phyloP scores from a whole-genome alignment of 2,329 filamentous ascomycete species.

The Mollisia scopiformis region DNA sequence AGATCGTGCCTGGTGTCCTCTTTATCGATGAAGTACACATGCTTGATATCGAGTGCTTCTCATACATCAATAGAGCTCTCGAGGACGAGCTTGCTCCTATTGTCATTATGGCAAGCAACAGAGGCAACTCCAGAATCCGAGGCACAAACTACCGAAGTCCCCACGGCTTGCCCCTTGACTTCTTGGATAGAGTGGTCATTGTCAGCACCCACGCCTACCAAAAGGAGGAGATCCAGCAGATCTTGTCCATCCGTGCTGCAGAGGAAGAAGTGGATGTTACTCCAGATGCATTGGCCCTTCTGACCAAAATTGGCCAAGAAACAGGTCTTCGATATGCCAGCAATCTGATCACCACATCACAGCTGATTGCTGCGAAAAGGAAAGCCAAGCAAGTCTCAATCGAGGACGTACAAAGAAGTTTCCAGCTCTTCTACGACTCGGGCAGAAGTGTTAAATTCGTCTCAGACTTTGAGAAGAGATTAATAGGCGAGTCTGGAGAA shows the following conservation, averaged over 20 bases:
- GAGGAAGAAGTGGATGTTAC: slow-evolving; percentile 96
- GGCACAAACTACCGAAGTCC: slow-evolving; percentile 93
- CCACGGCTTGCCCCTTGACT: slow-evolving; percentile 92
- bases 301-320: slow-evolving; percentile 95
- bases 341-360: slow-evolving; percentile 94
- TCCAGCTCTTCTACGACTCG: slow-evolving; percentile 91
- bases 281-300: slow-evolving; percentile 84
- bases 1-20: slow-evolving; percentile 94
- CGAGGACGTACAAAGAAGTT: slow-evolving; percentile 91
- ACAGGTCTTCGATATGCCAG: slow-evolving; percentile 93
- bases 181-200: slow-evolving; percentile 94
- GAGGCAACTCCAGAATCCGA: slow-evolving; percentile 87
- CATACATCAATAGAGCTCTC: slow-evolving; percentile 94
- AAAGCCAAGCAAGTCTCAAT: slow-evolving; percentile 82
- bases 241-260: slow-evolving; percentile 87
- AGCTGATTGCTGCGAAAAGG: slow-evolving; percentile 84
- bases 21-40: slow-evolving; percentile 99
- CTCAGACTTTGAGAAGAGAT: slow-evolving; percentile 83
- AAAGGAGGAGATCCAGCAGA: slow-evolving; percentile 86
- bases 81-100: slow-evolving; percentile 95
- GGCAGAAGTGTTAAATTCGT: slow-evolving; percentile 89
- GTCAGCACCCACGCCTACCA: slow-evolving; percentile 89
- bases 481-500: slow-evolving; percentile 84
- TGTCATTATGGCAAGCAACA: slow-evolving; percentile 99
- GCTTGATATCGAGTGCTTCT: slow-evolving; percentile 99